Evolutionary conservation across 2,329 filamentous ascomycete species (phyloP), one percentile per base, ranked within the genome.

Genomic region (Hypoxylon sp.): DNA sequence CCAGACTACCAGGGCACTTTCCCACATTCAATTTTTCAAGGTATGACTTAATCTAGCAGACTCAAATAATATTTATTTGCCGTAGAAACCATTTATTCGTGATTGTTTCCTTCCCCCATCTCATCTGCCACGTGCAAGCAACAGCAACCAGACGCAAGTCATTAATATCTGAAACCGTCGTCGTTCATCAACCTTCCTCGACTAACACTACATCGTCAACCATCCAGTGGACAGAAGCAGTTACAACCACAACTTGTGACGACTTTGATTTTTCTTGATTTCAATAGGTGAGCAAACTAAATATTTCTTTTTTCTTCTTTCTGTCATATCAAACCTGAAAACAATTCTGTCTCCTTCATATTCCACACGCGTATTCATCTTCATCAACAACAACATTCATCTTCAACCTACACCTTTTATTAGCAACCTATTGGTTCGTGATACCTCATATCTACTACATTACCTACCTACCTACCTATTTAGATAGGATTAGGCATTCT

Each of bases 21-120:
- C 45, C 41, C 43, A 54, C 25, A 36, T 25, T 55, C 40, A n/a
- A 49, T 21, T 42, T 44, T 46, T 23, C 35, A 38, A 20, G 44
- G 50, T 51, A 57, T 42, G 50, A 57, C 55, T 31, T 36, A 50
- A 49, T 25, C 16, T 34, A 23, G 27, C 38, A 42, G 35, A 23
- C 16, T 23, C 17, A 45, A 44, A 21, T 31, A 30, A 35, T 51
- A 51, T 55, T 55, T 58, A 51, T 36, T 26, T 49, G 19, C 30
- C 31, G 23, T 19, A 25, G 34, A n/a, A 36, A 52, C 29, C 31
- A 13, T 27, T 29, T 6, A n/a, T 13, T 17, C 21, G 8, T 37
- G 44, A 45, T 54, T 57, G 46, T 40, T 52, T 51, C 20, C 26
- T 15, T 25, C n/a, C 12, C 38, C 13, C 17, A 9, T 42, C 42